Percentiles rank a stretch among this genome's conserved stretches.
Evolutionary conservation across 805 yeast species (phyloP).

Genomic region (Monosporozyma yasuniensis): DNA sequence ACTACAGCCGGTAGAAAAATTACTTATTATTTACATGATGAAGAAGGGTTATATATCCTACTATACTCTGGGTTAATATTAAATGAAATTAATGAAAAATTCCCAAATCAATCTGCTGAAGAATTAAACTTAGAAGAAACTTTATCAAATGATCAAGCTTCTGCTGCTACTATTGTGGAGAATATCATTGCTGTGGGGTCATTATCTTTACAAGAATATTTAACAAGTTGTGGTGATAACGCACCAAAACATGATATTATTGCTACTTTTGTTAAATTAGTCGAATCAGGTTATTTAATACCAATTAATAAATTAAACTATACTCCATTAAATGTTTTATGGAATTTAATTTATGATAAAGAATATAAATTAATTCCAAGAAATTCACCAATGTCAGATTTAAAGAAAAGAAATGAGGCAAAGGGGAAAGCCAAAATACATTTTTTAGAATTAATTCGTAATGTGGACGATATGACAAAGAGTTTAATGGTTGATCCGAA

Average conservation of each 20-base stretch:
- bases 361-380: constrained; percentile 34
- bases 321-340: constrained; percentile 32
- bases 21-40: constrained; percentile 50
- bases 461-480: constrained; percentile 21
- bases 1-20: constrained; percentile 20
- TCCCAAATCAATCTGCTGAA: constrained; percentile 10
- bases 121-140: too few species aligned
- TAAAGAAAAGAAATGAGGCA: constrained; percentile 51
- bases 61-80: constrained; percentile 75
- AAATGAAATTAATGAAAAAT: constrained; percentile 38
- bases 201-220: constrained; percentile 47
- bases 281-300: constrained; percentile 41
- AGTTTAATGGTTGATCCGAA: constrained; percentile 25
- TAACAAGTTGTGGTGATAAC: constrained; percentile 8
- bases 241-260: constrained; percentile 20
- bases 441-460: constrained; percentile 31
- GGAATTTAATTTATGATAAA: constrained; percentile 35
- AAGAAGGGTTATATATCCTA: constrained; percentile 52
- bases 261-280: constrained; percentile 36
- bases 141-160: constrained; percentile 6
- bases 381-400: constrained; percentile 39
- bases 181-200: constrained; percentile 65
- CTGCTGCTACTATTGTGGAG: constrained; percentile 45
- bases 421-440: constrained; percentile 39
- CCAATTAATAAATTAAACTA: constrained; percentile 37